Percentiles rank a stretch among this genome's conserved stretches.
Evolutionary conservation across 768 basidiomycete genomes (phyloP).

Genomic region (Serendipita sp.): DNA sequence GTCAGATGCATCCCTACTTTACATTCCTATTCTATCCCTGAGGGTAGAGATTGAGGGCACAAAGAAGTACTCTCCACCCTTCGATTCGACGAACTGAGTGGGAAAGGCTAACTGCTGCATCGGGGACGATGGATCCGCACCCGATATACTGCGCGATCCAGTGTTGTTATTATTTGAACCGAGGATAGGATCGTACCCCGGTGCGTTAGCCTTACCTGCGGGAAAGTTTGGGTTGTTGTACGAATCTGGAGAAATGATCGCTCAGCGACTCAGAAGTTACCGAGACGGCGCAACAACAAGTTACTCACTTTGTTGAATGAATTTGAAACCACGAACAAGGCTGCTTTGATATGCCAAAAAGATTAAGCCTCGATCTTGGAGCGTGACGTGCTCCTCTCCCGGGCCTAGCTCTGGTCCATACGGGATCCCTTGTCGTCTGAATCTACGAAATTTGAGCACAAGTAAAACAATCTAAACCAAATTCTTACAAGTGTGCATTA

Average conservation of each 20-base stretch:
- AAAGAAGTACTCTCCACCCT: conserved; percentile 41
- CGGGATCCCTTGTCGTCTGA: not conserved
- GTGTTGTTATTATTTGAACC: not conserved
- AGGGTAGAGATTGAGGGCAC: conserved; percentile 33
- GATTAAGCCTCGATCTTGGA: conserved; percentile 11
- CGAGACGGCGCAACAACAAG: not conserved
- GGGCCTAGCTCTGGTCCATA: not conserved
- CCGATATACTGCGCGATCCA: not conserved
- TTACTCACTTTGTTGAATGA: not conserved
- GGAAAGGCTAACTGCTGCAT: conserved; percentile 10
- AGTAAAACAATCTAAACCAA: too few relatives aligned
- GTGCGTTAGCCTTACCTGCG: too few relatives aligned
- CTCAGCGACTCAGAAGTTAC: not conserved
- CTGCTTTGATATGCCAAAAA: conserved; percentile 14
- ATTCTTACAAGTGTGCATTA: not conserved
- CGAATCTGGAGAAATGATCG: not conserved
- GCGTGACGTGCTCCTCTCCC: conserved; percentile 13
- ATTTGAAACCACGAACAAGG: not conserved
- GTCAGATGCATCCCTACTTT: too few relatives aligned
- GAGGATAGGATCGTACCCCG: not conserved
- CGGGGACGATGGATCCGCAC: not conserved
- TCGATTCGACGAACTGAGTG: conserved; percentile 26
- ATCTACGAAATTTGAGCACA: too few relatives aligned
- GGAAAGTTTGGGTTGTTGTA: not conserved
- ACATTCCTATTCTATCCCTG: too few relatives aligned